Evolutionary conservation across 1,284 basidiomycete species (phyloP).

Genomic region (Phenoliferia sp.): DNA sequence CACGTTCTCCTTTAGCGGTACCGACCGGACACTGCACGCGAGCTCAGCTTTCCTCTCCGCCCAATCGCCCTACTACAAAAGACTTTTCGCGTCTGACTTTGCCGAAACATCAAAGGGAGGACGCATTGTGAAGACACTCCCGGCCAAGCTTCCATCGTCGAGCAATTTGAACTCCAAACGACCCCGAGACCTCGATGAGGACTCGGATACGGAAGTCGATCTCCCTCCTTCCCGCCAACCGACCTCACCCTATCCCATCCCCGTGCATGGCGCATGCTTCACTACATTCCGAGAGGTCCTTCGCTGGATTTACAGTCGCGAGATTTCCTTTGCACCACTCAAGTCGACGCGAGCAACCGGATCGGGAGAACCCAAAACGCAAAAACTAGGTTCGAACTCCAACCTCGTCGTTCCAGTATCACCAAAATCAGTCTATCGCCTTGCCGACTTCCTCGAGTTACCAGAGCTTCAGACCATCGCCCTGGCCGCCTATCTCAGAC

Average conservation of each 20-base stretch:
- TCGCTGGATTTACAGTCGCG: neutral
- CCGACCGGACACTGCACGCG: no score
- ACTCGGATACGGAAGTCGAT: neutral
- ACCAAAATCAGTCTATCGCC: neutral
- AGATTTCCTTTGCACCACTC: neutral
- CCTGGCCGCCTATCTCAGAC: neutral
- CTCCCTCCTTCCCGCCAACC: neutral
- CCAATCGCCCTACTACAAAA: no score
- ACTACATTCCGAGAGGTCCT: neutral
- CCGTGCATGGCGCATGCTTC: neutral
- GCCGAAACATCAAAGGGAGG: no score
- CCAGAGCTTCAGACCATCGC: neutral
- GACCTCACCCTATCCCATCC: neutral
- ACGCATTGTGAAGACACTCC: no score
- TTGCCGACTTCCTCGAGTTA: neutral
- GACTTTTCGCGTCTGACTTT: no score
- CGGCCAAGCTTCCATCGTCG: no score
- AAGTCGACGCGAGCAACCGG: neutral
- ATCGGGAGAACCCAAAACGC: no score
- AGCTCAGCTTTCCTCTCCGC: no score
- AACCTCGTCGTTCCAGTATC: neutral
- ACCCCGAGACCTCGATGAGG: no score
- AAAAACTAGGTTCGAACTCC: no score
- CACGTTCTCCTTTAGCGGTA: no score
- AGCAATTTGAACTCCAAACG: no score